A percentile compares a stretch with the other conserved stretches of the same genome.
Evolutionary conservation across 2,329 filamentous ascomycete genomes (phyloP).

Genomic region (Botryosphaeria agaves): DNA sequence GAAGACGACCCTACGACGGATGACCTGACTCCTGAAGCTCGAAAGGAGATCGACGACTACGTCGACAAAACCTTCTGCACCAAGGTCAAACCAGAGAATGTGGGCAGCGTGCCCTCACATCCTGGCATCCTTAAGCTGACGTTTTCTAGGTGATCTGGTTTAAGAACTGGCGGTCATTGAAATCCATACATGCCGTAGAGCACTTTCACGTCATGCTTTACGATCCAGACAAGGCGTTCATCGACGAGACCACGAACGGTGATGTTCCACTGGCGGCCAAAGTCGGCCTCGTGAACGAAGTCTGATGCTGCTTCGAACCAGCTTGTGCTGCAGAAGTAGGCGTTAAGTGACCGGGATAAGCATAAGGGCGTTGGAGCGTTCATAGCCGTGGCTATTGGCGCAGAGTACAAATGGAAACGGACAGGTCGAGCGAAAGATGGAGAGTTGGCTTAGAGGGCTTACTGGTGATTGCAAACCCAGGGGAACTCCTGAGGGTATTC

Average conservation of each 20-base stretch:
- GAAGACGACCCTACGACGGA: slow-evolving; percentile 48
- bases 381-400: too few relatives aligned
- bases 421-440: background rate
- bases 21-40: slow-evolving; percentile 47
- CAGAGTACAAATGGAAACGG: background rate
- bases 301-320: background rate
- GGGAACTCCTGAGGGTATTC: too few relatives aligned
- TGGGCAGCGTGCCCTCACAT: slow-evolving; percentile 9
- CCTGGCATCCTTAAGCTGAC: slow-evolving; percentile 1
- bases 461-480: too few relatives aligned
- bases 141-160: slow-evolving; percentile 58
- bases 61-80: slow-evolving; percentile 49
- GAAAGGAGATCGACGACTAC: slow-evolving; percentile 50
- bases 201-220: slow-evolving; percentile 92
- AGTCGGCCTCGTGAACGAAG: slow-evolving; percentile 3
- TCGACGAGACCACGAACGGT: slow-evolving; percentile 52
- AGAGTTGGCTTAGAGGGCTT: too few relatives aligned
- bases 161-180: slow-evolving; percentile 76
- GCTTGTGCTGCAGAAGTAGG: too few relatives aligned
- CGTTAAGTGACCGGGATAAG: too few relatives aligned
- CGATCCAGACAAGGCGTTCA: slow-evolving; percentile 51
- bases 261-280: slow-evolving; percentile 44
- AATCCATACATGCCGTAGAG: slow-evolving; percentile 74
- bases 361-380: too few relatives aligned
- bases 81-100: slow-evolving; percentile 28